Percentiles rank a stretch among this genome's conserved stretches.
Conservation (phyloP, 345 rosid species). For the Noccaea caerulescens region DNA sequence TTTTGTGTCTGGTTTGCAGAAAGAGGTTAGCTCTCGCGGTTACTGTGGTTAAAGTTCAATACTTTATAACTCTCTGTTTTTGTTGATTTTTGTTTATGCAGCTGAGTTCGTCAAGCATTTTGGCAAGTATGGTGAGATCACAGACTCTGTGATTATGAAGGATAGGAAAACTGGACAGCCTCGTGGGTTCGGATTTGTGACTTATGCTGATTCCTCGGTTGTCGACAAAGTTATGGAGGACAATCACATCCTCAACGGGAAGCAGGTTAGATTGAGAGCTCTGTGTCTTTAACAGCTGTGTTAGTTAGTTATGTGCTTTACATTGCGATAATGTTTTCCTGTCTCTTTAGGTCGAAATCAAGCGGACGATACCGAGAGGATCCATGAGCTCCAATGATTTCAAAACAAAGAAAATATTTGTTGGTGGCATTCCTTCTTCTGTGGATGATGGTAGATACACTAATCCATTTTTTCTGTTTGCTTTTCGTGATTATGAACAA, state of each 20-base stretch:
- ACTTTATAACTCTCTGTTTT: conserved; percentile 32
- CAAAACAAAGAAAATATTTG: conserved; percentile 95
- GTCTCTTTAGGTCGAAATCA: conserved; percentile 78
- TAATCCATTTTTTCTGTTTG: neutral
- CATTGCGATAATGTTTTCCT: conserved; percentile 5
- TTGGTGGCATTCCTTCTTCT: conserved; percentile 88
- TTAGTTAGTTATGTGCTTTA: no score
- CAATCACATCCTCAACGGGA: conserved; percentile 75
- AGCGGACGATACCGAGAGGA: conserved; percentile 89
- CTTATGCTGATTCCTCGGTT: conserved; percentile 88
- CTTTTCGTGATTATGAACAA: neutral
- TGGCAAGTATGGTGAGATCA: conserved; percentile 86
- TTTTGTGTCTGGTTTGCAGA: conserved; percentile 32
- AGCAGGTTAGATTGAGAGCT: conserved; percentile 59
- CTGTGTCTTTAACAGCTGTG: neutral
- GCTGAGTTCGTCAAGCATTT: conserved; percentile 82
- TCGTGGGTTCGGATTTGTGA: conserved; percentile 95
- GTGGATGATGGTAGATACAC: conserved; percentile 70
- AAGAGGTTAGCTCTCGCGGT: conserved; percentile 31
- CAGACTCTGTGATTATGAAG: conserved; percentile 95
- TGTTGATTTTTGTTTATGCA: conserved; percentile 47
- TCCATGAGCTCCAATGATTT: conserved; percentile 73
- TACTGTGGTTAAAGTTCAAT: conserved; percentile 9
- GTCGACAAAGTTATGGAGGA: conserved; percentile 86
- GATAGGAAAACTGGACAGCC: conserved; percentile 92